These are phyloP conservation scores for Digitaria exilis DNA, from an alignment of 202 grass and related monocot genomes.

Conservation along the genomic window DNA sequence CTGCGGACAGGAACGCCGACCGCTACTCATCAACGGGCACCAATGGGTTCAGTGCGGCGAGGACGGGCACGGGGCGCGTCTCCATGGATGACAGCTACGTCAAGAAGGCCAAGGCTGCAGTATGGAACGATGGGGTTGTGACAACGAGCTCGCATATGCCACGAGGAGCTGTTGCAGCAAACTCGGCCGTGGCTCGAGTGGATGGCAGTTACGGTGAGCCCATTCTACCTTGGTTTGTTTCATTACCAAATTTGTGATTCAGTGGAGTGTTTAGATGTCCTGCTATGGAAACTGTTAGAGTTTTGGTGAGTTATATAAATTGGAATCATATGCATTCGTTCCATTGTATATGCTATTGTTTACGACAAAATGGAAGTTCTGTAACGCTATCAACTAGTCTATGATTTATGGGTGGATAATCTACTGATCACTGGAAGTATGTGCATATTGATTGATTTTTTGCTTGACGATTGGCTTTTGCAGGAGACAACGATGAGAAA, in stretches of 20 bases:
- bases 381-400: background rate
- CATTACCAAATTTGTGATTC: constrained; percentile 11
- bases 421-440: constrained; percentile 20
- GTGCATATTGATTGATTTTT: constrained; percentile 30
- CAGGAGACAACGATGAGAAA: constrained; percentile 70
- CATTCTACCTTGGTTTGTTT: constrained; percentile 4
- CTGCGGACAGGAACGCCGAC: background rate
- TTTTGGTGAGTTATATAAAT: background rate
- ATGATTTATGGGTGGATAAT: constrained; percentile 6
- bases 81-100: constrained; percentile 93
- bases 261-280: constrained; percentile 5
- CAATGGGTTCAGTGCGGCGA: constrained; percentile 36
- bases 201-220: constrained; percentile 58
- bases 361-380: background rate
- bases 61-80: constrained; percentile 45
- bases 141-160: constrained; percentile 40
- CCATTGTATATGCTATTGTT: background rate
- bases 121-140: constrained; percentile 53
- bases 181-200: background rate
- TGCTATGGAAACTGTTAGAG: constrained; percentile 5
- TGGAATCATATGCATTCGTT: background rate
- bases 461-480: constrained; percentile 43
- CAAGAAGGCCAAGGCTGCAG: constrained; percentile 68
- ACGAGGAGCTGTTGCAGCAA: constrained; percentile 25
- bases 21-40: constrained; percentile 21